Evolutionary conservation across 805 yeast genomes (phyloP), one percentile per base, ranked within the genome.

Genomic region (Lipomyces sp.): DNA sequence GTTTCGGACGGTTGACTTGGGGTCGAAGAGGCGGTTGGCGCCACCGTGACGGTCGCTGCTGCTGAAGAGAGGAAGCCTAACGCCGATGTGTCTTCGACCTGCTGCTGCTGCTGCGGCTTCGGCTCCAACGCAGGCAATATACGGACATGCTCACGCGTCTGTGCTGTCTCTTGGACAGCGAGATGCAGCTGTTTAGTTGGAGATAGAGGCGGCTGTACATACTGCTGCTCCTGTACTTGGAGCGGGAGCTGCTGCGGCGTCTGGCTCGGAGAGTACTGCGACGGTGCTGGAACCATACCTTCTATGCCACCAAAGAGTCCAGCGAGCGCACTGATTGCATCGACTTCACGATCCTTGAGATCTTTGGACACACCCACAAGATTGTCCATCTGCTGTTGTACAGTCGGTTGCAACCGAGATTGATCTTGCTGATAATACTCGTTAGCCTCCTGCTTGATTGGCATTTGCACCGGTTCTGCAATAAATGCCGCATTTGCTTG

Each of bases 311-410:
- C 73, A 32, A 61, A 70, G n/a, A 72, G 32, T 11, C 73, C 74
- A n/a, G 72, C 69, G 29, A 72, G 57, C 1, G 74, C 74, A 34
- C 70, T 64, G 42, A 72, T 72, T 10, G 74, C 74, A 45, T 71
- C 74, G 13, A 63, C 72, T 37, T 72, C 74, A 18, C 74, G 37
- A 34, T 63, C 69, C 32, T 62, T 64, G 33, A 71, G 60, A 11
- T 67, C 73, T n/a, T 13, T 45, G 11, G 64, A 10, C 30, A 29
- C 64, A n/a, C 57, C 15, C 30, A 59, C 55, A 10, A 61, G 42
- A 13, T 57, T 48, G 24, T 18, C 30, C 58, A 34, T 35, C 58
- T 15, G 29, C 37, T 55, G 45, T 55, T 33, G 58, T 11, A 18
- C 58, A 29, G 15, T 55, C n/a, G 48, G 4, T 18, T 34, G 29